Percentiles rank a stretch among this genome's conserved stretches.
Conservation (phyloP, 768 basidiomycete genomes). For the Suillus spraguei region DNA sequence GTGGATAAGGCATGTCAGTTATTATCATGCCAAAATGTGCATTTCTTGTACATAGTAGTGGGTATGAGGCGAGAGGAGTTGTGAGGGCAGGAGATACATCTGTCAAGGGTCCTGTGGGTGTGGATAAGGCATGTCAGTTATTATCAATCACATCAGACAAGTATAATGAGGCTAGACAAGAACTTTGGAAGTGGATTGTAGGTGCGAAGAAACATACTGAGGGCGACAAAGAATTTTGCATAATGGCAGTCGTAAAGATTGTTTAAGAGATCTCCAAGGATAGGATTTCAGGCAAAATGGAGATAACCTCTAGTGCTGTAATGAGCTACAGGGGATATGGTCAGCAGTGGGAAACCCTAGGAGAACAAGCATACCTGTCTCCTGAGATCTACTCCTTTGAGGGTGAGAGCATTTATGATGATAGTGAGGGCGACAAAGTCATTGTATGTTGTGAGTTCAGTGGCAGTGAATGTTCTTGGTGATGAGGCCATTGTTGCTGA, state of each 20-base stretch:
- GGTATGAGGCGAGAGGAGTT: constrained; percentile 82
- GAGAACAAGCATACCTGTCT: constrained; percentile 63
- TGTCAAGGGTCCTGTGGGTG: constrained; percentile 77
- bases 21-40: constrained; percentile 94
- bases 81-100: constrained; percentile 83
- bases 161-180: constrained; percentile 4
- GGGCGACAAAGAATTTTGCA: constrained; percentile 88
- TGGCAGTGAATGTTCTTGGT: constrained; percentile 85
- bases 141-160: constrained; percentile 15
- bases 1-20: constrained; percentile 46
- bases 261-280: constrained; percentile 81
- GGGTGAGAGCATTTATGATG: constrained; percentile 72
- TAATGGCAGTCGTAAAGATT: constrained; percentile 94
- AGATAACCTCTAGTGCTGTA: constrained; percentile 82
- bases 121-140: constrained; percentile 5
- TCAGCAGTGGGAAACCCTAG: not conserved
- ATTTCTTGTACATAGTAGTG: constrained; percentile 93
- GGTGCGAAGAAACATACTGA: constrained; percentile 60
- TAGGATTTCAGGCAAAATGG: constrained; percentile 82
- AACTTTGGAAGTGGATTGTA: no score
- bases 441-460: no score
- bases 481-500: constrained; percentile 66
- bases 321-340: constrained; percentile 62
- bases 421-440: constrained; percentile 89
- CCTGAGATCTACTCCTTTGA: constrained; percentile 86